Evolutionary conservation across 441 rosid genomes (phyloP), one percentile per base, ranked within the genome.

Genomic region (Pelargonium fulgidum): DNA sequence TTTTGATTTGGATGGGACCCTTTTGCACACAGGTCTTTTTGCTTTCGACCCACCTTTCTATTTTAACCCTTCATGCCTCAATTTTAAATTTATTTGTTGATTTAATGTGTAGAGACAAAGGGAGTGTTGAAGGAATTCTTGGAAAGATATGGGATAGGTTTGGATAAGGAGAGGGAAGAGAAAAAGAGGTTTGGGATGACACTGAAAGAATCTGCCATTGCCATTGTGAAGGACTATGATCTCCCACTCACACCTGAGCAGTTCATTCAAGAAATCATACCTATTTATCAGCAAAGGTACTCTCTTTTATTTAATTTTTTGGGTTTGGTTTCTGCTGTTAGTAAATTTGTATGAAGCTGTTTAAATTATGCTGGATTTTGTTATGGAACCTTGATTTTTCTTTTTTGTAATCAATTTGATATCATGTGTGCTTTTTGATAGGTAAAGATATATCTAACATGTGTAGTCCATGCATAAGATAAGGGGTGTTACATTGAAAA

Each of bases 1-100:
- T 70, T 77, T 81, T 16, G 84, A 81, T 79, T 74, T 79, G 58
- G 84, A 79, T 72, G 80, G 82, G 5, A 81, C 82, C 70, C 80
- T 81, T 58, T 50, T 79, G 72, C 80, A 73, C 75, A 73, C 82
- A 71, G 81, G 84, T 81, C 64, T 58, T 52, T 14, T 17, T 52
- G 59, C 6, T 47, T 52, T 6, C 3, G 59, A 52, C 59, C 59
- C 59, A n/a, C 3, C 17, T 52, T 5, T 19, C 33, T 9, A 8
- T 16, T n/a, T 61, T 5, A 12, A 1, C 9, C 11, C 0, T 33
- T 10, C 41, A 13, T 47, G 41, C n/a, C 20, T 67, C 63, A 16
- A 7, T 12, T 5, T 67, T 71, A 33, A 12, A 1, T 44, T 7
- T 52, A 11, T 39, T 29, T 39, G 29, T 20, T 61, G 17, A 8